Percentiles rank a stretch among this genome's conserved stretches.
Evolutionary conservation across 148 eudicot genomes (phyloP).

Genomic region (Amaranthus hypochondriacus): DNA sequence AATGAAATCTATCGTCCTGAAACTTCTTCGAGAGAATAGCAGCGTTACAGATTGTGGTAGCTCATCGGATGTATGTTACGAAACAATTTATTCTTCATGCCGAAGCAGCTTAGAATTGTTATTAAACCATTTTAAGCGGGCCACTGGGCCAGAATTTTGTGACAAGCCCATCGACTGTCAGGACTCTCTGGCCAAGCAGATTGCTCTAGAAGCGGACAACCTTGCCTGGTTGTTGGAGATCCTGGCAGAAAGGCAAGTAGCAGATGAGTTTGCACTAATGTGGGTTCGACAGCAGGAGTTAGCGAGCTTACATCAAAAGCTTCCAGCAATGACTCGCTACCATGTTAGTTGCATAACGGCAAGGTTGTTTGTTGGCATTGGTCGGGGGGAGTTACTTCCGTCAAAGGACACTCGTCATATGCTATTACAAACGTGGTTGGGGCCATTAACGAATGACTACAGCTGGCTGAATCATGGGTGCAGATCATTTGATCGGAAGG

Average conservation of each 20-base stretch:
- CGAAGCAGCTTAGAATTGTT: constrained; percentile 48
- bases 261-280: constrained; percentile 69
- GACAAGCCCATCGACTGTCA: constrained; percentile 26
- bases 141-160: constrained; percentile 38
- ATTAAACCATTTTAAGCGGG: constrained; percentile 46
- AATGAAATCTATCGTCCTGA: constrained; percentile 80
- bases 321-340: constrained; percentile 55
- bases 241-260: constrained; percentile 67
- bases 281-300: constrained; percentile 79
- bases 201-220: constrained; percentile 77
- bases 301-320: constrained; percentile 53
- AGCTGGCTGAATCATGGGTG: constrained; percentile 83
- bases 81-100: constrained; percentile 62
- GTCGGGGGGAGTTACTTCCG: constrained; percentile 79
- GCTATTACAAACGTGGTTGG: constrained; percentile 68
- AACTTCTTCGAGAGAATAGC: constrained; percentile 71
- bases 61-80: constrained; percentile 55
- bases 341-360: constrained; percentile 70
- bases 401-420: constrained; percentile 65
- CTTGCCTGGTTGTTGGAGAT: constrained; percentile 85
- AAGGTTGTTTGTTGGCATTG: constrained; percentile 84
- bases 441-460: constrained; percentile 82
- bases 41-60: constrained; percentile 34
- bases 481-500: constrained; percentile 75
- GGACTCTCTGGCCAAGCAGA: constrained; percentile 52